phyloP scores from a whole-genome alignment of 805 yeast genomes.

The Tetrapisispora fleetii region DNA sequence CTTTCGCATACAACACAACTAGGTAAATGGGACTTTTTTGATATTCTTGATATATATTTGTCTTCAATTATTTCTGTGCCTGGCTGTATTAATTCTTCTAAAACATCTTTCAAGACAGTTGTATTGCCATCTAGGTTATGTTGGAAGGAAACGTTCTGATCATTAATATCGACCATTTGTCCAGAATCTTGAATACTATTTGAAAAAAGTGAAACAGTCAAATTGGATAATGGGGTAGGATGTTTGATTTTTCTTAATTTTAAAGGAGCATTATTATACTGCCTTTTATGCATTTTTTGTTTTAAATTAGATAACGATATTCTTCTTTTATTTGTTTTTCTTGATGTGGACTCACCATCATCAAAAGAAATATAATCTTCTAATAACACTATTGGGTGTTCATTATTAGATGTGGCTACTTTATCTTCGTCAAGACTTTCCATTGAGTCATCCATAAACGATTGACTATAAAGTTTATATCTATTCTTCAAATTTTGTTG shows the following conservation, averaged over 20 bases:
- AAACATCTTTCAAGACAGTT: constrained; percentile 6
- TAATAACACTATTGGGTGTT: constrained; percentile 21
- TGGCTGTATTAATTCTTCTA: constrained; percentile 13
- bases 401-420: background rate
- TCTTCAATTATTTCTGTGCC: constrained; percentile 10
- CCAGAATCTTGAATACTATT: constrained; percentile 6
- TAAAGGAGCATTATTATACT: constrained; percentile 17
- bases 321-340: constrained; percentile 10
- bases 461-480: constrained; percentile 9
- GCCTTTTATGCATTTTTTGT: constrained; percentile 15
- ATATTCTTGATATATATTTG: constrained; percentile 14
- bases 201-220: constrained; percentile 4
- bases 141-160: background rate
- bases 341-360: background rate
- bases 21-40: constrained; percentile 19
- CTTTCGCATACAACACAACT: constrained; percentile 60
- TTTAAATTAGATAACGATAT: constrained; percentile 24
- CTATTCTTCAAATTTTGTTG: constrained; percentile 10
- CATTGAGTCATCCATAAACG: background rate
- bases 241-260: constrained; percentile 9
- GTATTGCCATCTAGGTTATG: background rate
- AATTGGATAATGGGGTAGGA: background rate
- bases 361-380: constrained; percentile 23
- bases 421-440: background rate
- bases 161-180: background rate